Conservation (phyloP, 2,329 filamentous ascomycete species). For the Fonsecaea pedrosoi region DNA sequence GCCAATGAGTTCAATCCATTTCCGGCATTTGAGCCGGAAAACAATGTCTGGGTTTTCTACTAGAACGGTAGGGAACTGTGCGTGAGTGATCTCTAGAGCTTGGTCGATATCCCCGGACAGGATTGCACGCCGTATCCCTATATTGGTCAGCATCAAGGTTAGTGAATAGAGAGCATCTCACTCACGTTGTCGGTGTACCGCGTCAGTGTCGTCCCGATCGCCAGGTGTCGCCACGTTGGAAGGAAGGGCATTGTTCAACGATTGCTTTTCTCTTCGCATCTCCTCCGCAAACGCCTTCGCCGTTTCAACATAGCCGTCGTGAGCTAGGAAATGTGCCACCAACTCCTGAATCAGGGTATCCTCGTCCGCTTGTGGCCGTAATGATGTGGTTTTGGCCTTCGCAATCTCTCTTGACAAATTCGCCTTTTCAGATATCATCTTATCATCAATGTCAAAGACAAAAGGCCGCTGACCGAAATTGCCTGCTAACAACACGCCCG, state of each 20-base stretch:
- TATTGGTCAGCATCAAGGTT: constrained; percentile 18
- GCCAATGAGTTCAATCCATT: constrained; percentile 94
- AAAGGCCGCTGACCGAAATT: constrained; percentile 77
- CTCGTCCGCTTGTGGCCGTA: constrained; percentile 67
- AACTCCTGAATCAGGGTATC: constrained; percentile 80
- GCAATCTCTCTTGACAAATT: constrained; percentile 68
- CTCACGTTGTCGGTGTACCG: constrained; percentile 83
- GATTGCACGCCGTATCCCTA: constrained; percentile 85
- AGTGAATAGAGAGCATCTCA: constrained; percentile 27
- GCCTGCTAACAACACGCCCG: constrained; percentile 63
- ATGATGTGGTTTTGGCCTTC: constrained; percentile 60
- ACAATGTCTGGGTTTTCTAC: constrained; percentile 81
- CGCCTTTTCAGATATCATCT: constrained; percentile 70
- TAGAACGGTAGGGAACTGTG: constrained; percentile 81
- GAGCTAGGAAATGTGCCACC: constrained; percentile 85
- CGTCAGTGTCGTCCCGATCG: constrained; percentile 75
- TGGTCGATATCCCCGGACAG: constrained; percentile 91
- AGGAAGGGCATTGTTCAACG: constrained; percentile 66
- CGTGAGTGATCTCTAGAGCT: constrained; percentile 80
- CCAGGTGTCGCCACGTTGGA: constrained; percentile 64
- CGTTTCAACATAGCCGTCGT: constrained; percentile 95
- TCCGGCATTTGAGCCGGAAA: constrained; percentile 85
- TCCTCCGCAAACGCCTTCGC: constrained; percentile 87
- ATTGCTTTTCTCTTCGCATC: constrained; percentile 73
- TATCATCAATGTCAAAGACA: constrained; percentile 85